Conservation (phyloP, 768 basidiomycete species). For the Suillus spraguei region DNA sequence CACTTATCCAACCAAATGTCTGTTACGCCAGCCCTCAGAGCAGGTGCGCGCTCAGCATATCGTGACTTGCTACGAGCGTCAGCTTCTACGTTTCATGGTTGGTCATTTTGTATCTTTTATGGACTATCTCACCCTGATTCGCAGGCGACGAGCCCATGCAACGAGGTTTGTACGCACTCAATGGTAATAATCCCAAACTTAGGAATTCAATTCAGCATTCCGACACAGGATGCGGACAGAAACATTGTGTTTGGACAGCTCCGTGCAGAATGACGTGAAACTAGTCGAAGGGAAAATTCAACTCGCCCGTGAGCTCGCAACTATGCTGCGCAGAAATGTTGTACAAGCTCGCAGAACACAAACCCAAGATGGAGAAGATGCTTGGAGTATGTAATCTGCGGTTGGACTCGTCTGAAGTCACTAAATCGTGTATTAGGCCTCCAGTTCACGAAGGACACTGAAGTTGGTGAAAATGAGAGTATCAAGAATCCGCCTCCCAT, state of each 20-base stretch:
- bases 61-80: slow-evolving; percentile 71
- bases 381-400: slow-evolving; percentile 54
- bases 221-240: slow-evolving; percentile 67
- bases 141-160: slow-evolving; percentile 61
- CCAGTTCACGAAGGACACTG: slow-evolving; percentile 77
- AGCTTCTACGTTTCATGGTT: slow-evolving; percentile 66
- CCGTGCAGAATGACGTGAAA: slow-evolving; percentile 44
- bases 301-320: slow-evolving; percentile 71
- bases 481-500: slow-evolving; percentile 61
- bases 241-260: slow-evolving; percentile 40
- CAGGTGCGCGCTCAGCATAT: slow-evolving; percentile 75
- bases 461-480: slow-evolving; percentile 82
- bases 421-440: slow-evolving; percentile 50
- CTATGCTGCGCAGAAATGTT: slow-evolving; percentile 76
- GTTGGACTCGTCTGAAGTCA: neutral
- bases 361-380: slow-evolving; percentile 39
- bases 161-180: slow-evolving; percentile 41
- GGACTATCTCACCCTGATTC: slow-evolving; percentile 7
- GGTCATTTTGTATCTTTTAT: slow-evolving; percentile 7
- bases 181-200: neutral
- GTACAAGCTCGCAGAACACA: slow-evolving; percentile 71
- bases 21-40: slow-evolving; percentile 56
- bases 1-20: slow-evolving; percentile 36
- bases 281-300: slow-evolving; percentile 56
- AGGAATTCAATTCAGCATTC: slow-evolving; percentile 54